phyloP scores from a whole-genome alignment of 768 basidiomycete genomes.

The Auriscalpium microsporum region DNA sequence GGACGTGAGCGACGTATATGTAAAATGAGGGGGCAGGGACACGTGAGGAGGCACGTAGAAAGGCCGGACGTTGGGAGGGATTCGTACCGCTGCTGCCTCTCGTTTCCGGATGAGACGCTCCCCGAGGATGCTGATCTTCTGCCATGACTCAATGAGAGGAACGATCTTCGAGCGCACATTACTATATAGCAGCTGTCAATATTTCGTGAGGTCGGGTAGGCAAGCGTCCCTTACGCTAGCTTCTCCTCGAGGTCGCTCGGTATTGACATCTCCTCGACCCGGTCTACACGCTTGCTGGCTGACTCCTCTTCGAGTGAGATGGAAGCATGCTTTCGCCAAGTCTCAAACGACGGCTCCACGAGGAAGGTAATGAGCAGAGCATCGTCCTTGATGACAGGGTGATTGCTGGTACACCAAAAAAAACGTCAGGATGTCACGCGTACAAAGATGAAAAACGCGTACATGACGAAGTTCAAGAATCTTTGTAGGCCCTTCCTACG shows the following conservation, averaged over 20 bases:
- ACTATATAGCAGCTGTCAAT: constrained; percentile 29
- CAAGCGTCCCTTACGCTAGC: constrained; percentile 43
- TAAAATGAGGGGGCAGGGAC: constrained; percentile 41
- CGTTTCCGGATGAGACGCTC: constrained; percentile 87
- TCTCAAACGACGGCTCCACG: constrained; percentile 74
- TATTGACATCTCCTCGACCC: constrained; percentile 84
- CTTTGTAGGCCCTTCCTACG: constrained; percentile 69
- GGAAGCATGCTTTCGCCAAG: constrained; percentile 73
- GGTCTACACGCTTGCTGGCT: constrained; percentile 65
- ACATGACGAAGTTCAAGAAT: constrained; percentile 75
- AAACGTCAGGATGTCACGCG: constrained; percentile 4
- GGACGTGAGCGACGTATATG: constrained; percentile 22
- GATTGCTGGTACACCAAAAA: constrained; percentile 48
- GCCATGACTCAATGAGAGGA: constrained; percentile 83
- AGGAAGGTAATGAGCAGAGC: constrained; percentile 76
- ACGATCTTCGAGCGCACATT: constrained; percentile 68
- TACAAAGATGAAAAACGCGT: constrained; percentile 19
- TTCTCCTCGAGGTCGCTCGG: constrained; percentile 91
- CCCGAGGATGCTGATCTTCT: constrained; percentile 75
- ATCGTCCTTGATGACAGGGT: constrained; percentile 86
- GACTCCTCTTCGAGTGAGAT: constrained; percentile 88
- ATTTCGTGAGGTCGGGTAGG: neutral
- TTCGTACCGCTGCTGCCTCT: constrained; percentile 87
- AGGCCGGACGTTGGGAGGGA: constrained; percentile 46
- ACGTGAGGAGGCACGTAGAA: constrained; percentile 64